Evolutionary conservation across 2,329 filamentous ascomycete genomes (phyloP).

Genomic region (Colletotrichum endophyticum): DNA sequence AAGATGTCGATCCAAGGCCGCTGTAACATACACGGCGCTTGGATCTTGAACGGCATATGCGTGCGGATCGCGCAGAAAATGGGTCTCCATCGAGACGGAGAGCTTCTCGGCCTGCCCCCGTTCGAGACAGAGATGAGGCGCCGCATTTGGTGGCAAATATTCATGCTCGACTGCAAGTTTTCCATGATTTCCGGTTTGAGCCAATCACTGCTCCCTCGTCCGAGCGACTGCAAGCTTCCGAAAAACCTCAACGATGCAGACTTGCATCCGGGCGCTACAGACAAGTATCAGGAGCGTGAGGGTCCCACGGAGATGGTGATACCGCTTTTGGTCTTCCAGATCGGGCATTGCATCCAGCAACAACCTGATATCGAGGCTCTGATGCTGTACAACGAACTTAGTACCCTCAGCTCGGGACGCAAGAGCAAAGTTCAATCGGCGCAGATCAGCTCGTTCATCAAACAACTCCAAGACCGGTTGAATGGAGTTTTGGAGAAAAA

Average conservation of each 20-base stretch:
- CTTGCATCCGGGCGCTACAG: slow-evolving; percentile 60
- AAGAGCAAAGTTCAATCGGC: slow-evolving; percentile 9
- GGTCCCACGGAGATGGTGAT: slow-evolving; percentile 67
- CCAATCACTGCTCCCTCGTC: slow-evolving; percentile 58
- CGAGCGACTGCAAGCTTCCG: slow-evolving; percentile 59
- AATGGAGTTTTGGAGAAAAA: slow-evolving; percentile 50
- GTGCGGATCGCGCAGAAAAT: slow-evolving; percentile 71
- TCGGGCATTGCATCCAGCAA: slow-evolving; percentile 53
- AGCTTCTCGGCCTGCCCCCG: slow-evolving; percentile 56
- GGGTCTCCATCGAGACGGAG: slow-evolving; percentile 68
- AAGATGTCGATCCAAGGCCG: slow-evolving; percentile 62
- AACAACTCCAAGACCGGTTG: slow-evolving; percentile 46
- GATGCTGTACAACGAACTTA: slow-evolving; percentile 29
- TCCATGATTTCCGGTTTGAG: slow-evolving; percentile 64
- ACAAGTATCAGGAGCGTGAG: slow-evolving; percentile 49
- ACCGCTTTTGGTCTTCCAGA: slow-evolving; percentile 52
- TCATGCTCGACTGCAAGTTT: slow-evolving; percentile 61
- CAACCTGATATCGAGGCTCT: slow-evolving; percentile 51
- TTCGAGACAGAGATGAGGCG: slow-evolving; percentile 72
- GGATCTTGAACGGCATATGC: slow-evolving; percentile 64
- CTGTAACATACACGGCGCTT: slow-evolving; percentile 63
- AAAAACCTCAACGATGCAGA: slow-evolving; percentile 68
- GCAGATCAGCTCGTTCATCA: slow-evolving; percentile 44
- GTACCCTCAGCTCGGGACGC: not conserved
- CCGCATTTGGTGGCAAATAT: slow-evolving; percentile 69